Base-by-base conservation (phyloP, 768 basidiomycete genomes). In the Lentinus brumalis region DNA sequence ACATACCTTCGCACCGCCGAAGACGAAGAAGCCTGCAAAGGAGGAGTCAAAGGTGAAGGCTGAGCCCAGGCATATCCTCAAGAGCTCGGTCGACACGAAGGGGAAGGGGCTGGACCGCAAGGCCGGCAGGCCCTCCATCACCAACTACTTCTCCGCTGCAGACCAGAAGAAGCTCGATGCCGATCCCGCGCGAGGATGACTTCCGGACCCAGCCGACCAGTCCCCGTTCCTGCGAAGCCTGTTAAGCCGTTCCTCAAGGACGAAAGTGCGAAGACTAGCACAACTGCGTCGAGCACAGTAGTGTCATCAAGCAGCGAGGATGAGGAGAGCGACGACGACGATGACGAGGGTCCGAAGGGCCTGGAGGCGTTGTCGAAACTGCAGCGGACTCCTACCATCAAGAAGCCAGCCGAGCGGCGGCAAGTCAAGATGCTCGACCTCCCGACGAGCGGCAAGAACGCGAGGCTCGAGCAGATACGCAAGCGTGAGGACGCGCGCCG, bases 341-440 rank as follows among this genome's bases (percentile, higher is more conserved):
- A 77, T 26, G 21, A 26, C 5, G 76, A 71, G 2, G 76, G 76
- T 12, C 53, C 45, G 42, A 81, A 74, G 42, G 78, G 67, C 61
- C 68, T 92, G 62, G 81, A 79, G 1, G 78, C 79, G 11, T 79
- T 92, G 57, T 79, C 77, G 3, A 83, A 82, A 66, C 72, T 87
- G 58, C 87, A 88, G 58, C 83, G 83, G 61, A 81, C 84, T 2
- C 86, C 87, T 9, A 80, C 80, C 67, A 76, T 85, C 58, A 82
- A 78, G 70, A 88, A 85, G 68, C 79, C 77, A 6, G 69, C 73
- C 32, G 82, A 86, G 71, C 83, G 86, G 29, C 80, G 89, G 41
- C 83, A 86, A 69, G 78, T 90, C 64, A 87, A 85, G 73, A 75
- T 83, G 50, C 65, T 92, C 52, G 86, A 89, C 50, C 73, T 83